These are phyloP conservation scores for Thelephora aurantiotincta DNA, from an alignment of 768 basidiomycete genomes.

Conservation along the genomic window DNA sequence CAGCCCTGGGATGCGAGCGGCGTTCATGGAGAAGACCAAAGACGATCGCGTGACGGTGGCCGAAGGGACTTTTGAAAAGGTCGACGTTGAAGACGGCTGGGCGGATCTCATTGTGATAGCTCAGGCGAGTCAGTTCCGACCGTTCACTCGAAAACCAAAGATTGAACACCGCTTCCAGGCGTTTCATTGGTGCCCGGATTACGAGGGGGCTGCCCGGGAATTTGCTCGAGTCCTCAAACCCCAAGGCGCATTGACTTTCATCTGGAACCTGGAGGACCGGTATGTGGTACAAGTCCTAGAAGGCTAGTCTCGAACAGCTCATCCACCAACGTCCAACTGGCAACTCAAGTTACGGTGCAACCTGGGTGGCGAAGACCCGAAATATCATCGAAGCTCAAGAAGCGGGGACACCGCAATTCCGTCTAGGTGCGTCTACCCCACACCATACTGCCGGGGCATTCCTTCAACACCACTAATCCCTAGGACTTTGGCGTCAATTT, in stretches of 20 bases:
- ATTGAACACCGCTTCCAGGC: conserved; percentile 33
- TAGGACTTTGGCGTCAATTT: conserved; percentile 50
- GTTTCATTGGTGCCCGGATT: conserved; percentile 88
- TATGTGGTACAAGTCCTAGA: conserved; percentile 12
- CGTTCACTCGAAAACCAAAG: neutral
- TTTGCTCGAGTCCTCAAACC: conserved; percentile 74
- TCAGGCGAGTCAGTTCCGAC: conserved; percentile 30
- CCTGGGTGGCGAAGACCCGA: conserved; percentile 67
- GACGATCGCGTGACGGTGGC: conserved; percentile 37
- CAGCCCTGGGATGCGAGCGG: conserved; percentile 70
- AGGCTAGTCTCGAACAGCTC: neutral
- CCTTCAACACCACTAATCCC: too few species aligned
- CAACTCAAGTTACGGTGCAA: conserved; percentile 32
- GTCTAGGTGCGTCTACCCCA: conserved; percentile 19
- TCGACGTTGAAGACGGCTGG: conserved; percentile 47
- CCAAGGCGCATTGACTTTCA: conserved; percentile 49
- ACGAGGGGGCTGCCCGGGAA: conserved; percentile 54
- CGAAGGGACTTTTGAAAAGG: conserved; percentile 63
- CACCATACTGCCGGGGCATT: too few species aligned
- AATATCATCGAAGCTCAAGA: conserved; percentile 59
- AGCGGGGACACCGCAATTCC: conserved; percentile 69
- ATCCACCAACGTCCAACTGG: neutral
- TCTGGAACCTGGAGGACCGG: conserved; percentile 92
- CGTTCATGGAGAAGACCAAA: conserved; percentile 41
- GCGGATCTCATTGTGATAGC: conserved; percentile 72